Conservation (phyloP, 2,329 filamentous ascomycete genomes). For the Colletotrichum spinosum region DNA sequence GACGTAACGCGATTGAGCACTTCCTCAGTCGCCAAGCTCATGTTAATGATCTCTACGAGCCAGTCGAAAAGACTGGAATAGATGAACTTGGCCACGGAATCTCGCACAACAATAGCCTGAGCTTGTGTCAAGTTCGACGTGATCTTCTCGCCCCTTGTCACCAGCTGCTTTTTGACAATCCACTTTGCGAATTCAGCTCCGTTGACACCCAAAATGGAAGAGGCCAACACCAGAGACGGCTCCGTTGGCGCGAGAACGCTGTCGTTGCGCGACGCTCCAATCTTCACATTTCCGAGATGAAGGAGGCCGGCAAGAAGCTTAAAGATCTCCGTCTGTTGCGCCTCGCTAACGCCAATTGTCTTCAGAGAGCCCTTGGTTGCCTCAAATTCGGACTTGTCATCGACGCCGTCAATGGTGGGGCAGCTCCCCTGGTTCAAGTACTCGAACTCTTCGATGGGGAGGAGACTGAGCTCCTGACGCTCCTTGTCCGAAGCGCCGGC, state of each 20-base stretch:
- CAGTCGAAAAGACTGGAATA: constrained; percentile 99
- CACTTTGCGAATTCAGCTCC: constrained; percentile 90
- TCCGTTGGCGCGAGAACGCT: constrained; percentile 85
- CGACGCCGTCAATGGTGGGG: constrained; percentile 91
- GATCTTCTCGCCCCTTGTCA: constrained; percentile 97
- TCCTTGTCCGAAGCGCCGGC: constrained; percentile 90
- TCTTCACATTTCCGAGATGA: constrained; percentile 97
- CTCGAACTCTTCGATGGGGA: constrained; percentile 90
- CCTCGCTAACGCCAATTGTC: constrained; percentile 84
- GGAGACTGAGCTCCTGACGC: constrained; percentile 80
- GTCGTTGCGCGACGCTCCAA: constrained; percentile 88
- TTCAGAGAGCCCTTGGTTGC: constrained; percentile 87
- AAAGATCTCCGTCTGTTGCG: constrained; percentile 88
- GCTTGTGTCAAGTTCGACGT: constrained; percentile 94
- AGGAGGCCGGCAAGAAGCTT: constrained; percentile 89
- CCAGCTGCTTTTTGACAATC: constrained; percentile 98
- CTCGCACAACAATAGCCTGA: constrained; percentile 92
- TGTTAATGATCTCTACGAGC: constrained; percentile 98
- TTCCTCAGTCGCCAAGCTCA: constrained; percentile 87
- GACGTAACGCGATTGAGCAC: constrained; percentile 84
- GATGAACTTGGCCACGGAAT: constrained; percentile 98
- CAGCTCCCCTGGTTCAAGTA: constrained; percentile 96
- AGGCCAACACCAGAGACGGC: constrained; percentile 84
- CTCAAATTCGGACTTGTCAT: constrained; percentile 93
- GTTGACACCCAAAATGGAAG: constrained; percentile 88